Evolutionary conservation across 1,139 yeast genomes (phyloP).

Genomic region (Arxiozyma telluris): DNA sequence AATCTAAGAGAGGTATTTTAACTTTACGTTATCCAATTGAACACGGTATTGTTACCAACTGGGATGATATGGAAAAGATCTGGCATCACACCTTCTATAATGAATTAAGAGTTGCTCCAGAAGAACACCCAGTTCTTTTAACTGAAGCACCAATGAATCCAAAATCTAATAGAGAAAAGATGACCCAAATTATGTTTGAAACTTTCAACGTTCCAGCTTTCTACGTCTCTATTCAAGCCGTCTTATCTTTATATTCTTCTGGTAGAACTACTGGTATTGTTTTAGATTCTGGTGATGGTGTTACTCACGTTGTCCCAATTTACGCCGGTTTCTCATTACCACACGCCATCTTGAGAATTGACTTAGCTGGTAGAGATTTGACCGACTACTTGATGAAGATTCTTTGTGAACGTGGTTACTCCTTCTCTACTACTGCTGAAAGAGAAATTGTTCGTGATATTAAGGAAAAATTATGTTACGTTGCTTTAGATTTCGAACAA

Average conservation of each 20-base stretch:
- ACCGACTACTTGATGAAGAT: constrained; percentile 98
- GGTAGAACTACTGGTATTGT: constrained; percentile 99
- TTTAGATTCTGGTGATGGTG: constrained; percentile 99
- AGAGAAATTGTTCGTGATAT: constrained; percentile 99
- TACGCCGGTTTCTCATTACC: constrained; percentile 99
- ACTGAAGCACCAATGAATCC: constrained; percentile 99
- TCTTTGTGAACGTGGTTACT: constrained; percentile 96
- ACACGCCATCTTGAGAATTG: constrained; percentile 97
- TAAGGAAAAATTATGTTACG: constrained; percentile 98
- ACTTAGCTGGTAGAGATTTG: constrained; percentile 98
- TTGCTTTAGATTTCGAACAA: constrained; percentile 93
- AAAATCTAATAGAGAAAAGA: constrained; percentile 97
- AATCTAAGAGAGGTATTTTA: constrained; percentile 99
- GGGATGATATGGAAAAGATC: constrained; percentile 99
- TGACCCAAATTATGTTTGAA: constrained; percentile 98
- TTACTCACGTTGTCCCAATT: constrained; percentile 99
- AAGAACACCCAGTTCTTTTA: constrained; percentile 95
- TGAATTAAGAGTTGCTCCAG: constrained; percentile 97
- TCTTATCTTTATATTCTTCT: constrained; percentile 92
- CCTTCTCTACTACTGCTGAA: constrained; percentile 98
- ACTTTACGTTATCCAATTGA: constrained; percentile 98
- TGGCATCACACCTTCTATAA: constrained; percentile 98
- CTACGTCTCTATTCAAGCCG: constrained; percentile 98
- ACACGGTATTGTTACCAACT: constrained; percentile 99
- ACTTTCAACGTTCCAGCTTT: constrained; percentile 99